These are phyloP conservation scores for Phoenix dactylifera DNA, from an alignment of 176 grass and related monocot genomes.

Conservation along the genomic window DNA sequence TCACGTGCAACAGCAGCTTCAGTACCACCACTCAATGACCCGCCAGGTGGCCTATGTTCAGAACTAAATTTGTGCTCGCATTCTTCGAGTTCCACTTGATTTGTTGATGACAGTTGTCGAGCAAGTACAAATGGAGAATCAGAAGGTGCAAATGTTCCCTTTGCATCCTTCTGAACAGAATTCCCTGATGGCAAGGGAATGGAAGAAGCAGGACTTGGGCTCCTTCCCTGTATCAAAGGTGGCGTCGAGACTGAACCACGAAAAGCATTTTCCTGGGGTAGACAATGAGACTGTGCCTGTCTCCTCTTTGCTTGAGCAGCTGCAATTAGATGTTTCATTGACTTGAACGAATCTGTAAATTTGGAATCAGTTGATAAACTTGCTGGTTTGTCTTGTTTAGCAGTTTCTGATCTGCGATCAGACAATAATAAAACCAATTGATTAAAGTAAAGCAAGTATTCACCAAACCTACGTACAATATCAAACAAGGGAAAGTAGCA, in stretches of 20 bases:
- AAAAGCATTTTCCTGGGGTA: constrained; percentile 36
- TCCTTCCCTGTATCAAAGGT: constrained; percentile 53
- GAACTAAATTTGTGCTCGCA: constrained; percentile 46
- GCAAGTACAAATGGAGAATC: constrained; percentile 28
- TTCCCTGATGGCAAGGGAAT: constrained; percentile 50
- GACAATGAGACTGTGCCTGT: constrained; percentile 42
- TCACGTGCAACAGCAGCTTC: constrained; percentile 81
- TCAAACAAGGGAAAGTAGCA: too few species aligned
- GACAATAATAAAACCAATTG: constrained; percentile 12
- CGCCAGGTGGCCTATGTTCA: constrained; percentile 24
- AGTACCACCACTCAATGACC: constrained; percentile 45
- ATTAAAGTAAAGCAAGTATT: too few species aligned
- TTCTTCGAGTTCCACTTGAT: constrained; percentile 37
- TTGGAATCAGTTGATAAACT: constrained; percentile 14
- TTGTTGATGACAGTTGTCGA: constrained; percentile 33
- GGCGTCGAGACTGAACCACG: constrained; percentile 31
- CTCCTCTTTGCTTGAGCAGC: constrained; percentile 50
- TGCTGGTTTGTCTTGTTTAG: constrained; percentile 34
- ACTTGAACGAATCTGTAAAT: constrained; percentile 27
- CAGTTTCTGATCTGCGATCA: constrained; percentile 41
- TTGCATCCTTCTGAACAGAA: constrained; percentile 39
- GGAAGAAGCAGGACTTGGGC: constrained; percentile 51
- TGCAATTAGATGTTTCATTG: constrained; percentile 97
- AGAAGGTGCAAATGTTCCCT: constrained; percentile 29
- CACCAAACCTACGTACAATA: too few species aligned